Evolutionary conservation across 371 early-diverging fungal species (phyloP).

Genomic region (Mortierella sp.): DNA sequence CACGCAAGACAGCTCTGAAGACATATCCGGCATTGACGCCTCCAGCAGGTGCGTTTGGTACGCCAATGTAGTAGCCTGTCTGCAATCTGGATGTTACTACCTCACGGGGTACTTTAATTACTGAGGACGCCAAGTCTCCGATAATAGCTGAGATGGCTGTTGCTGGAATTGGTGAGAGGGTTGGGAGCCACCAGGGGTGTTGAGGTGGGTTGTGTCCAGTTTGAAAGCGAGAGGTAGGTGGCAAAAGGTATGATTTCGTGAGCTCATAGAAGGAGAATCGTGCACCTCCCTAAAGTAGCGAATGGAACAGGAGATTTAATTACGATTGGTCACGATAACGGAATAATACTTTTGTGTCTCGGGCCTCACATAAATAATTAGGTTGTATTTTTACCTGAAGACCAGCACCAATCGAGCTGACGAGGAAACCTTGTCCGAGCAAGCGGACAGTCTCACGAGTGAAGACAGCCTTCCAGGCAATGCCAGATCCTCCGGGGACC

Average conservation of each 20-base stretch:
- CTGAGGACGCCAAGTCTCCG: constrained; percentile 82
- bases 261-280: constrained; percentile 84
- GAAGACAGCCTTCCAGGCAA: constrained; percentile 63
- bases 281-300: constrained; percentile 69
- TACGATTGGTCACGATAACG: background rate
- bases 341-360: background rate
- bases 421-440: constrained; percentile 77
- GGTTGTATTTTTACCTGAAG: constrained; percentile 64
- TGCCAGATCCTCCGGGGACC: constrained; percentile 60
- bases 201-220: constrained; percentile 36
- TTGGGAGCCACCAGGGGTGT: constrained; percentile 57
- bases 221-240: constrained; percentile 55
- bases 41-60: constrained; percentile 36
- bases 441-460: constrained; percentile 65
- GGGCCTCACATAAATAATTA: background rate
- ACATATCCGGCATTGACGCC: constrained; percentile 63
- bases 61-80: constrained; percentile 69
- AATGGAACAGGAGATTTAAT: constrained; percentile 9
- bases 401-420: constrained; percentile 78
- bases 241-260: constrained; percentile 74
- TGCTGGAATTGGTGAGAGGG: constrained; percentile 65
- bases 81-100: constrained; percentile 86
- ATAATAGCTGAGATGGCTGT: constrained; percentile 82
- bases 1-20: constrained; percentile 67
- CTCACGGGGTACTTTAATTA: constrained; percentile 88